Conservation (phyloP, 2,329 filamentous ascomycete species). For the Fusarium musae region DNA sequence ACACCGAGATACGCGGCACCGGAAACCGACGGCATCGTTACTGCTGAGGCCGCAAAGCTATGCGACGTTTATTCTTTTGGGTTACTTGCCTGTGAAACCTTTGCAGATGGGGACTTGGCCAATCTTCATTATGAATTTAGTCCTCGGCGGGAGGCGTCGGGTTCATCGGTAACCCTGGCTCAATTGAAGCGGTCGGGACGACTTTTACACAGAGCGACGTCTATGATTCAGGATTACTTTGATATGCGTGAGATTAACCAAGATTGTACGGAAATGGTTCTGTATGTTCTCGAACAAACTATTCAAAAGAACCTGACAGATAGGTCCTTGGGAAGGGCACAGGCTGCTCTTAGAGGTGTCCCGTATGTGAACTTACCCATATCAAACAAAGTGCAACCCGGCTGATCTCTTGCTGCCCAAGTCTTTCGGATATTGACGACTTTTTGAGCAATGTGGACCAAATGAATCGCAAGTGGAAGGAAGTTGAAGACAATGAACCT, state of each 20-base stretch:
- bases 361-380: neutral
- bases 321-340: neutral
- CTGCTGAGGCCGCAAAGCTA: neutral
- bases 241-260: neutral
- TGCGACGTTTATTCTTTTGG: neutral
- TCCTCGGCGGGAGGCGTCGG: accelerated
- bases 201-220: neutral
- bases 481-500: too few relatives aligned
- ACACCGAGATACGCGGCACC: neutral
- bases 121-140: neutral
- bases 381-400: too few relatives aligned
- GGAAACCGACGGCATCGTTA: neutral
- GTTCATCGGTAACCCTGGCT: neutral
- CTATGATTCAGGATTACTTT: neutral
- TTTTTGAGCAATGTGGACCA: too few relatives aligned
- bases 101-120: neutral
- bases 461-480: too few relatives aligned
- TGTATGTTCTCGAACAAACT: neutral
- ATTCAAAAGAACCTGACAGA: neutral
- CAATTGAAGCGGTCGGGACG: neutral
- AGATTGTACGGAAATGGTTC: neutral
- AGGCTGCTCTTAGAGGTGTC: neutral
- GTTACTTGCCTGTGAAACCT: neutral
- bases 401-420: too few relatives aligned
- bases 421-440: accelerated